Base-by-base conservation (phyloP, 1,284 basidiomycete genomes). In the Heterobasidion irregulare region DNA sequence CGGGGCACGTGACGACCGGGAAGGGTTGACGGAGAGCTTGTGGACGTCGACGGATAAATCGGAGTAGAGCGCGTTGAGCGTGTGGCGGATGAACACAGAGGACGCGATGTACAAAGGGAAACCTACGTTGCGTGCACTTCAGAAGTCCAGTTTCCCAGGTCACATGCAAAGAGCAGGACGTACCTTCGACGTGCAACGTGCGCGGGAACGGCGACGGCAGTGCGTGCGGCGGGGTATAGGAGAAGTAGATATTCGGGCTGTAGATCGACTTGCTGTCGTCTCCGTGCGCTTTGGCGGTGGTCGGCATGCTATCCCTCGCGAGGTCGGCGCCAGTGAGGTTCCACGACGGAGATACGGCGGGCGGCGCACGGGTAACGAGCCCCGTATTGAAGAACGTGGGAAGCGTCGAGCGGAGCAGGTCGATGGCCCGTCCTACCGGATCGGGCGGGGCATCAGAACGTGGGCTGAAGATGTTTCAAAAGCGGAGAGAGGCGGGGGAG, bases 381-480 rank as follows among this genome's bases (percentile, higher is more conserved):
- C 88, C 89, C 6, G 73, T 73, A 12, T 73, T 65, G 65, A 91
- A 91, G 68, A 90, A 90, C n/a, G 76, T 73, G 0, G 86, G 86
- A 2, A 90, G 74, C 0, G 88, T 89, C 58, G 79, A 72, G 62
- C 80, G 80, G 1, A 91, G 72, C 46, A 87, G 72, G 64, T 82
- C 79, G 53, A 87, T 84, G 2, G 83, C 86, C 41, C 86, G 80
- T 50, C 86, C 87, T 90, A 26, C 26, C 26, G 26, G 26, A 5
- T 26, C 26, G 26, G 26, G 59, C 44, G 26, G 55, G 45, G 47
- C 44, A 71, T 68, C 58, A 54, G 57, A 58, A 62, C 63, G 59
- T 55, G 44, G 52, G 53, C 36, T 48, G 38, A 52, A 51, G 51
- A 47, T 41, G 26, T 26, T 5, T 58, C 12, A 34, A 19, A 19